A percentile compares a stretch with the other conserved stretches of the same genome.
These are phyloP conservation scores for Globisporangium alternatum DNA, from an alignment of 352 stramenopile genomes.

Conservation along the genomic window DNA sequence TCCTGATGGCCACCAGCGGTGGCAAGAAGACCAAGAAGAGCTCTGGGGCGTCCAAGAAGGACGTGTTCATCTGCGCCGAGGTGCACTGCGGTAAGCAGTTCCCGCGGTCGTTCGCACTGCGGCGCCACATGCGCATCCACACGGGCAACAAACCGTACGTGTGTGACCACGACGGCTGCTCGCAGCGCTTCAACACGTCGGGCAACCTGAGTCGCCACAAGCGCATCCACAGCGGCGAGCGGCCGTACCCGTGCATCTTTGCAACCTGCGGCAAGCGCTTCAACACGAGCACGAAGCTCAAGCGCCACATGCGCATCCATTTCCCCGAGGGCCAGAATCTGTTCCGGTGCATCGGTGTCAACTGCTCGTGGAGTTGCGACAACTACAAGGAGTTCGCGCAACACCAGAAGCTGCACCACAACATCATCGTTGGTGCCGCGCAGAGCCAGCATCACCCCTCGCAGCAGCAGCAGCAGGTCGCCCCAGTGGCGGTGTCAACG, in stretches of 20 bases:
- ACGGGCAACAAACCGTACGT: constrained; percentile 80
- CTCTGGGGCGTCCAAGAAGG: constrained; percentile 25
- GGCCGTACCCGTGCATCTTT: constrained; percentile 79
- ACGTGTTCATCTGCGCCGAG: constrained; percentile 71
- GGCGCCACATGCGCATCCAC: constrained; percentile 83
- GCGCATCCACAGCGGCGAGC: constrained; percentile 82
- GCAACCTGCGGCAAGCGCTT: constrained; percentile 80
- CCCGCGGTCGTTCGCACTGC: constrained; percentile 77
- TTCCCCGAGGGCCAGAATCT: constrained; percentile 75
- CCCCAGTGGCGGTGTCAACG: not conserved
- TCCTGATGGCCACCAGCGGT: not conserved
- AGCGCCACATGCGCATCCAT: constrained; percentile 86
- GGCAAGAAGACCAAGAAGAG: constrained; percentile 38
- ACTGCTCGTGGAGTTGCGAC: constrained; percentile 64
- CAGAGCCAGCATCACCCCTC: constrained; percentile 10
- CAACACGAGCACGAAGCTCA: constrained; percentile 89
- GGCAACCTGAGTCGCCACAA: constrained; percentile 87
- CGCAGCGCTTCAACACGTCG: constrained; percentile 84
- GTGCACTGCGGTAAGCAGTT: constrained; percentile 85
- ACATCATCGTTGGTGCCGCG: constrained; percentile 57
- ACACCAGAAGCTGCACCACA: constrained; percentile 76
- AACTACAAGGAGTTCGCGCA: constrained; percentile 85
- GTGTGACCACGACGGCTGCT: constrained; percentile 73
- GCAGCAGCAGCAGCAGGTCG: not conserved
- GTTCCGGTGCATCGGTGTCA: constrained; percentile 62